Evolutionary conservation across 768 basidiomycete species (phyloP).

Genomic region (Butyriboletus loyo): DNA sequence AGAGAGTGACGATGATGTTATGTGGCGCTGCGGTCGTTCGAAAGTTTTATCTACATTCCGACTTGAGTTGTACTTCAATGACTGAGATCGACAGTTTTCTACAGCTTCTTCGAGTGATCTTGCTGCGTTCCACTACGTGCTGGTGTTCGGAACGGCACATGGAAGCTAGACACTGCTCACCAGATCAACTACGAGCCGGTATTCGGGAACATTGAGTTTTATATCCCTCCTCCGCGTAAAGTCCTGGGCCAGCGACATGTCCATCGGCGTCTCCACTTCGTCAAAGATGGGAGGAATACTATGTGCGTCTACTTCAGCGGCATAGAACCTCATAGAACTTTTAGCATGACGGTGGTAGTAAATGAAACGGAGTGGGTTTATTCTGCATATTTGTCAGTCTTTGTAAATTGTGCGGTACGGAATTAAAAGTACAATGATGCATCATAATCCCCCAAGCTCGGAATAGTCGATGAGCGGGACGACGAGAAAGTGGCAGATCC

Average conservation of each 20-base stretch:
- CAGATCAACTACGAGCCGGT: slow-evolving; percentile 40
- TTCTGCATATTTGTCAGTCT: slow-evolving; percentile 11
- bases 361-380: slow-evolving; percentile 33
- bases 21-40: neutral
- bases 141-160: neutral
- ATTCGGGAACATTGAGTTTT: slow-evolving; percentile 8
- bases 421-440: slow-evolving; percentile 8
- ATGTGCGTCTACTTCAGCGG: slow-evolving; percentile 39
- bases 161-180: slow-evolving; percentile 23
- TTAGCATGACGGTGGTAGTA: slow-evolving; percentile 54
- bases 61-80: neutral
- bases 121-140: slow-evolving; percentile 45
- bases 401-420: slow-evolving; percentile 1
- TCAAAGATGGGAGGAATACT: slow-evolving; percentile 15
- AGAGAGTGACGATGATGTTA: neutral
- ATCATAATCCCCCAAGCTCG: slow-evolving; percentile 33
- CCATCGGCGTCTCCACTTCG: slow-evolving; percentile 22
- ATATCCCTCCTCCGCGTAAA: slow-evolving; percentile 30
- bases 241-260: slow-evolving; percentile 35
- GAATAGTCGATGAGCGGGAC: slow-evolving; percentile 18
- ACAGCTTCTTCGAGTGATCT: slow-evolving; percentile 33
- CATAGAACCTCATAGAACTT: slow-evolving; percentile 62
- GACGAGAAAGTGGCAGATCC: slow-evolving; percentile 25
- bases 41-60: neutral
- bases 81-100: slow-evolving; percentile 3